These are phyloP conservation scores for Podila clonocystis DNA, from an alignment of 192 early-diverging fungal genomes.

Conservation along the genomic window DNA sequence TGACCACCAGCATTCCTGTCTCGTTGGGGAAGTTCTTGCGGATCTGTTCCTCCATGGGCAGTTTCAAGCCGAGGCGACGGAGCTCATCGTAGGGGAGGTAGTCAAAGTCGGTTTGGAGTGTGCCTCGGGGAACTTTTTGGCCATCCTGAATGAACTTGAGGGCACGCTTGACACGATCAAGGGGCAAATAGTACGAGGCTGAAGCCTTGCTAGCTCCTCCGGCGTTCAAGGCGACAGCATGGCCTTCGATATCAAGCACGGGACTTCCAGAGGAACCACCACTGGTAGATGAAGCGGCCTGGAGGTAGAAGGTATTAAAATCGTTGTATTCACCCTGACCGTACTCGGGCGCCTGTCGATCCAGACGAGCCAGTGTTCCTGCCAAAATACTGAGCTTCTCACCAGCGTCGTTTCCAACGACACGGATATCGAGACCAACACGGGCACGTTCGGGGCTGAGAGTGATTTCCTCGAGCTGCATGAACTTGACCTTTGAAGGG, in stretches of 20 bases:
- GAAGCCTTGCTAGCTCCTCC: constrained; percentile 76
- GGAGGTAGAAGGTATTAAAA: constrained; percentile 86
- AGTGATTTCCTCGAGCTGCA: constrained; percentile 72
- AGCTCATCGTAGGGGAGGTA: constrained; percentile 78
- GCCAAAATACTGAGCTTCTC: constrained; percentile 83
- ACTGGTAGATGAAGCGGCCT: constrained; percentile 77
- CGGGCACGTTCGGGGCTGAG: constrained; percentile 74
- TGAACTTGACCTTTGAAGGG: constrained; percentile 72
- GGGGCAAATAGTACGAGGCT: constrained; percentile 79
- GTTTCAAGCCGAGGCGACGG: constrained; percentile 74
- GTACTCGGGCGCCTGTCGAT: constrained; percentile 76
- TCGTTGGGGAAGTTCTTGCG: constrained; percentile 69
- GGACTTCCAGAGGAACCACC: constrained; percentile 84
- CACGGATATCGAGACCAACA: constrained; percentile 80
- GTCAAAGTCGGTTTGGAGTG: constrained; percentile 77
- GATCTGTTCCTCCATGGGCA: constrained; percentile 70
- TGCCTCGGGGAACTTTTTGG: constrained; percentile 72
- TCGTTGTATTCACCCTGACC: constrained; percentile 78
- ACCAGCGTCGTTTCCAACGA: constrained; percentile 84
- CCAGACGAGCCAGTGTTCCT: constrained; percentile 77
- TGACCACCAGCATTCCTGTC: constrained; percentile 77
- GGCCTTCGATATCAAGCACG: constrained; percentile 79
- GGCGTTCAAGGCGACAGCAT: constrained; percentile 80
- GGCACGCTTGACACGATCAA: constrained; percentile 77
- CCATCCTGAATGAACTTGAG: constrained; percentile 67